Percentiles rank a stretch among this genome's conserved stretches.
Evolutionary conservation across 305 asterid species (phyloP).

Genomic region (Solanum hybrid): DNA sequence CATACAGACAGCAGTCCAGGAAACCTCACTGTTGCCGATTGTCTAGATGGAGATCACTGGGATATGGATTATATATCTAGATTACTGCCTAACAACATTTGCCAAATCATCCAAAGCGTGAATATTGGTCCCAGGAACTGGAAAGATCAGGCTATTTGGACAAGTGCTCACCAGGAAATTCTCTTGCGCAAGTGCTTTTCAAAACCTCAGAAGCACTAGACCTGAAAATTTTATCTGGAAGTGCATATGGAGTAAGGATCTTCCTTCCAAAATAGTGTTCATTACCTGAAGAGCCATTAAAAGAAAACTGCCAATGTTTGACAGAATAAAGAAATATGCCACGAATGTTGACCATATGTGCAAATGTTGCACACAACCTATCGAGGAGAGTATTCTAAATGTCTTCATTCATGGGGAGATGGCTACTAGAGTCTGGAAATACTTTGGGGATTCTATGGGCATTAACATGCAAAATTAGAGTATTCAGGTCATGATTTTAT

Average conservation of each 20-base stretch:
- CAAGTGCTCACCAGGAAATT: background rate
- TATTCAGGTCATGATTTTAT: background rate
- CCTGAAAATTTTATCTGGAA: background rate
- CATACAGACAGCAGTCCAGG: background rate
- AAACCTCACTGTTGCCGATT: background rate
- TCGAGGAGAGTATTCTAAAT: background rate
- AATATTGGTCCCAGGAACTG: background rate
- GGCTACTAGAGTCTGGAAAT: too few species aligned
- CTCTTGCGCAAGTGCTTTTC: background rate
- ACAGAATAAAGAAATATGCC: background rate
- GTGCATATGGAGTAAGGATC: background rate
- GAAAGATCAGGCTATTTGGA: background rate
- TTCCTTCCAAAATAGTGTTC: background rate
- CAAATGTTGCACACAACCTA: background rate
- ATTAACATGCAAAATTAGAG: background rate
- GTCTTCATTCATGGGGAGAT: background rate
- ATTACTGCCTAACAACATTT: background rate
- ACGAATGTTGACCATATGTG: background rate
- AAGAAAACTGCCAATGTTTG: background rate
- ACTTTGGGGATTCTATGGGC: background rate
- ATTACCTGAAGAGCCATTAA: background rate
- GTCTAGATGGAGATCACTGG: background rate
- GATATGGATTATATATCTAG: background rate
- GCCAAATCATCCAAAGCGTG: background rate
- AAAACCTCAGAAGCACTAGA: background rate